Evolutionary conservation across 2,329 filamentous ascomycete genomes (phyloP).

Genomic region (Stagonosporopsis chrysanthemi): DNA sequence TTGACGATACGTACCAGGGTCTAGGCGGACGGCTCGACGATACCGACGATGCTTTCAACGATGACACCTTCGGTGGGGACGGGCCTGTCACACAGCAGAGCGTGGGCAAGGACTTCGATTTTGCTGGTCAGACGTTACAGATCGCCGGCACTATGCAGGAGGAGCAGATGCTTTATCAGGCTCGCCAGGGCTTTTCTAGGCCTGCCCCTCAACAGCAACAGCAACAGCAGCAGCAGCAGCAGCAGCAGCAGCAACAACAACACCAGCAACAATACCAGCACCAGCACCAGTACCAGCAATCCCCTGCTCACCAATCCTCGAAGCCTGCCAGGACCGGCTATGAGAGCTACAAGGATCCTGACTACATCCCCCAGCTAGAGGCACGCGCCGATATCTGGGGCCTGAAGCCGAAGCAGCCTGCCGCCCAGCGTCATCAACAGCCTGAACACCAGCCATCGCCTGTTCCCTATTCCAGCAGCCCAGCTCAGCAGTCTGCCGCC

Average conservation of each 20-base stretch:
- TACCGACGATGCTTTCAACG: constrained; percentile 91
- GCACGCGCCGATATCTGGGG: constrained; percentile 96
- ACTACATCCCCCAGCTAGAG: constrained; percentile 87
- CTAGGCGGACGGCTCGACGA: constrained; percentile 91
- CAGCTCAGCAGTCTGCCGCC: constrained; percentile 31
- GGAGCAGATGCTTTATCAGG: constrained; percentile 84
- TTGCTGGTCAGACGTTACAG: constrained; percentile 90
- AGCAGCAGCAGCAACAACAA: constrained; percentile 54
- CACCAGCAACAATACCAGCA: constrained; percentile 61
- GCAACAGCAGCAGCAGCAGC: constrained; percentile 59
- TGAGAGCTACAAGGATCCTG: constrained; percentile 86
- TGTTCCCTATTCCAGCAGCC: constrained; percentile 25
- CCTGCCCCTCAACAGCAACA: constrained; percentile 63
- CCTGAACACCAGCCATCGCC: constrained; percentile 27
- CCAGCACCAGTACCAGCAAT: constrained; percentile 55
- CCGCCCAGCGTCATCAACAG: constrained; percentile 44
- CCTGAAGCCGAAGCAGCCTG: constrained; percentile 67
- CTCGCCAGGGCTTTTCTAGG: constrained; percentile 64
- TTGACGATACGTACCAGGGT: constrained; percentile 97
- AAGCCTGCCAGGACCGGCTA: constrained; percentile 82
- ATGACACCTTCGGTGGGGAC: constrained; percentile 81
- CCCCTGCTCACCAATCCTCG: constrained; percentile 53
- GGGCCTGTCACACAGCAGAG: constrained; percentile 57
- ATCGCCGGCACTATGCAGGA: constrained; percentile 87
- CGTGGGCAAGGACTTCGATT: constrained; percentile 94